Base-by-base conservation (phyloP, 2,329 filamentous ascomycete genomes). In the Aspergillus terreus region DNA sequence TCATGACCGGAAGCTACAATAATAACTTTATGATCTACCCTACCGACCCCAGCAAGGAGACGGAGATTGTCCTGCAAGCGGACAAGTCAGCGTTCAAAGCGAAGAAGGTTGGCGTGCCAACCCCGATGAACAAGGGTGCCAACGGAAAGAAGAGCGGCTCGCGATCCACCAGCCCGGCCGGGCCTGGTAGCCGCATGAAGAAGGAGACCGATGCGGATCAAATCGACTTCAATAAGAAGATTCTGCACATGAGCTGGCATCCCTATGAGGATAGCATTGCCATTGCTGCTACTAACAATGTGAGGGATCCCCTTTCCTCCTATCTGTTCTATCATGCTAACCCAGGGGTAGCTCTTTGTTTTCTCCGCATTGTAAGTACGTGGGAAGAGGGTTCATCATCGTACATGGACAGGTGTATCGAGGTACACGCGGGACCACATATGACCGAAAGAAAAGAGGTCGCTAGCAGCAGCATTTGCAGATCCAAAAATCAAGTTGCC, bases 11-110 rank as follows among this genome's bases (percentile, higher is more conserved):
- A 63, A 96, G 91, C 70, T 99, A 99, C 80, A 99, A 99, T 82
- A 99, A 99, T 78, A 99, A 99, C 78, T 97, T 99, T 80, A 99
- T 99, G 94, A 99, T 99, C 68, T 99, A 97, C 72, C 94, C 94
- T 4, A 94, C 92, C 23, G 92, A 97, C 65, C 89, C 92, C 6
- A 90, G 92, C 60, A 95, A 95, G 76, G 94, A 99, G 70, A 92
- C 92, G 3, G 94, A 99, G 73, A 92, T 99, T 44, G 94, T 99
- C 44, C 78, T 99, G 51, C 94, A 99, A 73, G 94, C 94, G 36
- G 94, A 99, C 72, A 99, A 99, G 78, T 96, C 91, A 51, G 94
- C 94, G 10, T 99, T 99, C 84, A 99, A 99, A 78, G 94, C 94
- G 33, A 99, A 99, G 85, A 99, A 97, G 80, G 92, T 99, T 59